Evolutionary conservation across 2,329 filamentous ascomycete species (phyloP).

Genomic region (Tolypocladium guangdongense): DNA sequence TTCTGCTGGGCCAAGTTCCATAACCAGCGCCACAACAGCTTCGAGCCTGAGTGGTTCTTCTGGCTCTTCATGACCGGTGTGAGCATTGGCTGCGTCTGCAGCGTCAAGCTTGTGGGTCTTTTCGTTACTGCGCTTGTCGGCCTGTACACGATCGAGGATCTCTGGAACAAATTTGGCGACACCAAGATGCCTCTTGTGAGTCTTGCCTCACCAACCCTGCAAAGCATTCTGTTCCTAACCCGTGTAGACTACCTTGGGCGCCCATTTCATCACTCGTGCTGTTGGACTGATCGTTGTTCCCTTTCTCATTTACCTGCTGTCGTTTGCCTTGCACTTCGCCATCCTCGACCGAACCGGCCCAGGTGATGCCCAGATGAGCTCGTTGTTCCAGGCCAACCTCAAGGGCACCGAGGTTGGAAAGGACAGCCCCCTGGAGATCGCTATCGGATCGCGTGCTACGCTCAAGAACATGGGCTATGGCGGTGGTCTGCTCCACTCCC

Average conservation of each 20-base stretch:
- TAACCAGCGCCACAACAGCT: slow-evolving; percentile 72
- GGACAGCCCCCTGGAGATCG: slow-evolving; percentile 87
- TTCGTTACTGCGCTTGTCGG: slow-evolving; percentile 94
- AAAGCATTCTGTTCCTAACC: slow-evolving; percentile 1
- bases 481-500: slow-evolving; percentile 89
- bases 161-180: slow-evolving; percentile 97
- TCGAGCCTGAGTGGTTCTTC: slow-evolving; percentile 83
- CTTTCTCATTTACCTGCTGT: slow-evolving; percentile 85
- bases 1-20: slow-evolving; percentile 98
- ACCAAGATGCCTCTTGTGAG: slow-evolving; percentile 75
- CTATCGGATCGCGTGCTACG: slow-evolving; percentile 77
- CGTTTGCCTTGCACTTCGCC: slow-evolving; percentile 88
- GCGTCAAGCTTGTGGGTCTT: slow-evolving; percentile 95
- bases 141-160: slow-evolving; percentile 88
- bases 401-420: slow-evolving; percentile 88
- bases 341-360: slow-evolving; percentile 90
- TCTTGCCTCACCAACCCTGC: slow-evolving; percentile 4
- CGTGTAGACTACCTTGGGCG: slow-evolving; percentile 48
- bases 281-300: slow-evolving; percentile 83
- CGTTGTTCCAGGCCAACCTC: slow-evolving; percentile 94
- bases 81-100: slow-evolving; percentile 95
- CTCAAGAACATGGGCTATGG: slow-evolving; percentile 99
- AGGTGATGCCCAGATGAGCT: slow-evolving; percentile 99
- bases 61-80: slow-evolving; percentile 92
- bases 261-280: slow-evolving; percentile 70